phyloP scores from a whole-genome alignment of 2,329 filamentous ascomycete genomes.

The Trichoderma lentiforme region DNA sequence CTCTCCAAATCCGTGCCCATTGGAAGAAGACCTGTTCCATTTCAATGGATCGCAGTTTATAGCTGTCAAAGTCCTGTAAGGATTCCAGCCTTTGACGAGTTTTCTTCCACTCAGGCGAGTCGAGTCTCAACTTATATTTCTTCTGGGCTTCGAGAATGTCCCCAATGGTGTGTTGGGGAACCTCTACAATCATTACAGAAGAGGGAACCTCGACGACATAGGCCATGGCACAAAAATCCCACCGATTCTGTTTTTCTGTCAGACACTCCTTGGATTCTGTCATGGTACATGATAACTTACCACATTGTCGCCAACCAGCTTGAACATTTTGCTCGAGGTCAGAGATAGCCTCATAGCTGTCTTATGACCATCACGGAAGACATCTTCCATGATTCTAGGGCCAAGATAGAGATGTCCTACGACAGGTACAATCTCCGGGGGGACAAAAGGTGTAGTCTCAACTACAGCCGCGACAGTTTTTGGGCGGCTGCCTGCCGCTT shows the following conservation, averaged over 20 bases:
- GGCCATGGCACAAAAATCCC: slow-evolving; percentile 24
- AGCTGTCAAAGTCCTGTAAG: neutral
- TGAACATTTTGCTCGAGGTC: slow-evolving; percentile 25
- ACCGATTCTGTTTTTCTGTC: slow-evolving; percentile 26
- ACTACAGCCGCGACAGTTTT: neutral
- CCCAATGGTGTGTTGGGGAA: slow-evolving; percentile 27
- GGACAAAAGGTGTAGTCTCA: neutral
- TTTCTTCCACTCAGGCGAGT: neutral
- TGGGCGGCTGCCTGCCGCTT: neutral
- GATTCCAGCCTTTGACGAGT: neutral
- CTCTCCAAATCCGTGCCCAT: neutral
- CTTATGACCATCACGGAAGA: slow-evolving; percentile 27
- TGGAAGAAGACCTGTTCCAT: neutral
- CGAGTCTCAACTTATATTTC: slow-evolving; percentile 16
- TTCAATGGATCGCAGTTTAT: neutral
- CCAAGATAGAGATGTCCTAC: slow-evolving; percentile 21
- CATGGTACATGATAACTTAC: slow-evolving; percentile 21
- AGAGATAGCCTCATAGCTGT: slow-evolving; percentile 25
- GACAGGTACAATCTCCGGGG: neutral
- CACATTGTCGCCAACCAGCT: slow-evolving; percentile 24
- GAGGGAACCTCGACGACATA: slow-evolving; percentile 24
- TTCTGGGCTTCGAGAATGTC: slow-evolving; percentile 19
- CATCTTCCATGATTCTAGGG: slow-evolving; percentile 15
- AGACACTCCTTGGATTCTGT: neutral
- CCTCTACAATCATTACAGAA: slow-evolving; percentile 26